These are phyloP conservation scores for Eremomyces bilateralis DNA, from an alignment of 495 filamentous ascomycete species.

Conservation along the genomic window DNA sequence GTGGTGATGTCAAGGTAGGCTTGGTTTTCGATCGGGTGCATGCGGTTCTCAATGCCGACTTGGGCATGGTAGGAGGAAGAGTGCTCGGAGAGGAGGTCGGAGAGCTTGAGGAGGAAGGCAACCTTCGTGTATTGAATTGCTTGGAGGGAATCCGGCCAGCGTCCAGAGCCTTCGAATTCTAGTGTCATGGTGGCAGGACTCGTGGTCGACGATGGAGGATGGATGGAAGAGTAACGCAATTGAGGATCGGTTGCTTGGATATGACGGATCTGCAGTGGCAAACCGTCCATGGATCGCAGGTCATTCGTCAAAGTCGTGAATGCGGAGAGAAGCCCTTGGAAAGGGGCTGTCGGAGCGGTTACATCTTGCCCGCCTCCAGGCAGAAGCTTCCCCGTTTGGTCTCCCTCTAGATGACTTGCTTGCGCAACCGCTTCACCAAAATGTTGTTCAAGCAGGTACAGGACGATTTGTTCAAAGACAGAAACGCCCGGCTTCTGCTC, in stretches of 20 bases:
- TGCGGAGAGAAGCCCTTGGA: conserved; percentile 32
- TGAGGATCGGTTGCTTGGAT: conserved; percentile 47
- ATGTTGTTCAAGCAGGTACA: conserved; percentile 47
- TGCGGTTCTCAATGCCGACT: conserved; percentile 61
- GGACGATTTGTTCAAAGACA: conserved; percentile 59
- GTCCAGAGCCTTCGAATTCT: conserved; percentile 79
- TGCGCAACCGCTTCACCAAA: conserved; percentile 28
- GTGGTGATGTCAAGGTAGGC: conserved; percentile 61
- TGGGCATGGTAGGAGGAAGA: conserved; percentile 31
- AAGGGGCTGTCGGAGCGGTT: conserved; percentile 20
- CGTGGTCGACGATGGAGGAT: conserved; percentile 16
- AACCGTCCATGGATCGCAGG: conserved; percentile 47
- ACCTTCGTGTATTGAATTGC: conserved; percentile 89
- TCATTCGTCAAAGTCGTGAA: conserved; percentile 54
- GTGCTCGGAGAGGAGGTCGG: conserved; percentile 37
- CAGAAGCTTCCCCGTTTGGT: conserved; percentile 10
- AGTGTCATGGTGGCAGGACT: conserved; percentile 45
- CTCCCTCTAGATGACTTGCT: conserved; percentile 34
- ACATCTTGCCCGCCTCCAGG: background rate
- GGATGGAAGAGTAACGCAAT: conserved; percentile 50
- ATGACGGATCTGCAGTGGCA: conserved; percentile 64
- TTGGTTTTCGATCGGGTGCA: conserved; percentile 34
- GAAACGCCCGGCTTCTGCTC: conserved; percentile 32
- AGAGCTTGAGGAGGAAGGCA: conserved; percentile 72
- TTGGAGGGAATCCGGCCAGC: conserved; percentile 78